Percentiles rank a stretch among this genome's conserved stretches.
These are phyloP conservation scores for Lobosporangium transversale DNA, from an alignment of 192 early-diverging fungal species.

Conservation along the genomic window DNA sequence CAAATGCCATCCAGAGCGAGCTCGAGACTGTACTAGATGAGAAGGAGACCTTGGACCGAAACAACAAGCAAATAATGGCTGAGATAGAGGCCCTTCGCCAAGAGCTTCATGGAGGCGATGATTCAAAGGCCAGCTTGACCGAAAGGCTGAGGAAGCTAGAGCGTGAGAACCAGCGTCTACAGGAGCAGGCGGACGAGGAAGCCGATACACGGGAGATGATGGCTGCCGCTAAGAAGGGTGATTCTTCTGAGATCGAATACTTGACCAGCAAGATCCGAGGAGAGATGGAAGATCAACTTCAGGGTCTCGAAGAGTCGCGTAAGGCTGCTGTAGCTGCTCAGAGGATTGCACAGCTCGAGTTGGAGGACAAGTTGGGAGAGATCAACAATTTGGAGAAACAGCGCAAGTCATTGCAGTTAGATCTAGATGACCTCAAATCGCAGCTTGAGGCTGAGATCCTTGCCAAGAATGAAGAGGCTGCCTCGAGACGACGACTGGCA, in stretches of 20 bases:
- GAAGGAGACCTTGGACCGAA: slow-evolving; percentile 72
- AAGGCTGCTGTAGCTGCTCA: slow-evolving; percentile 82
- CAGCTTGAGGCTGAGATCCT: slow-evolving; percentile 71
- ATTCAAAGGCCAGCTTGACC: slow-evolving; percentile 52
- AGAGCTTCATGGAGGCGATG: slow-evolving; percentile 74
- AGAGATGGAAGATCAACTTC: slow-evolving; percentile 79
- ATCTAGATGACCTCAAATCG: slow-evolving; percentile 70
- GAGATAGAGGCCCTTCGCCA: slow-evolving; percentile 67
- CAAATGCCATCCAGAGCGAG: slow-evolving; percentile 43
- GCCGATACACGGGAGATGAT: slow-evolving; percentile 69
- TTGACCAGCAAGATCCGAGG: slow-evolving; percentile 66
- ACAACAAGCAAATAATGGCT: slow-evolving; percentile 62
- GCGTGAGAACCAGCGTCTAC: slow-evolving; percentile 64
- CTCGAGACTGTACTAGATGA: slow-evolving; percentile 63
- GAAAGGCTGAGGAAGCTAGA: slow-evolving; percentile 62
- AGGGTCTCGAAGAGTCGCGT: slow-evolving; percentile 83
- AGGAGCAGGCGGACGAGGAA: slow-evolving; percentile 68
- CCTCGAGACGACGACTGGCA: slow-evolving; percentile 62
- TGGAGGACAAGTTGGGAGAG: slow-evolving; percentile 82
- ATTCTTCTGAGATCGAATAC: slow-evolving; percentile 63
- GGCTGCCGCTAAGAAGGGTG: slow-evolving; percentile 61
- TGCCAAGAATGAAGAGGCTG: slow-evolving; percentile 71
- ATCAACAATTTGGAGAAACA: slow-evolving; percentile 74
- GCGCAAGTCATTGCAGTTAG: slow-evolving; percentile 65
- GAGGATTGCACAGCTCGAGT: slow-evolving; percentile 77